Evolutionary conservation across 2,329 filamentous ascomycete species (phyloP), one percentile per base, ranked within the genome.

Genomic region (Achaetomium macrosporum): DNA sequence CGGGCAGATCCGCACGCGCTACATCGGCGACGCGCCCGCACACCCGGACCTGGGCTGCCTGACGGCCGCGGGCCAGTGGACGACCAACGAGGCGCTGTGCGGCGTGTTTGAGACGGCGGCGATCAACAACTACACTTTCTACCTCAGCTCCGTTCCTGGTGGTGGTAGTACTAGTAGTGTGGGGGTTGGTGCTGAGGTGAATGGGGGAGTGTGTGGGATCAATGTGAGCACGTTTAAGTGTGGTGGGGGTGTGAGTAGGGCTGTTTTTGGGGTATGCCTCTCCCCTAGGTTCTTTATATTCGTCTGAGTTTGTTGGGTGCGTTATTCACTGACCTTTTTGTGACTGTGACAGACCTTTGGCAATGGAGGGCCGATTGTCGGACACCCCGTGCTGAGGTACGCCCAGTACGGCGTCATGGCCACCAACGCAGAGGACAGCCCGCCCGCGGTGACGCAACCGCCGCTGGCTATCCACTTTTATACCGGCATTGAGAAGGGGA

Each of bases 11-110:
- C 56, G 56, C 36, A 47, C 56, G 1, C 41, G 54, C 12, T 44
- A 52, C 29, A 50, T 50, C 42, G 11, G 19, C 17, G 11, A 9
- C 15, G 40, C 46, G 20, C n/a, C n/a, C n/a, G n/a, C n/a, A n/a
- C 35, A 54, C 29, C 42, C 40, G 1, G 56, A 58, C 37, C 47
- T 58, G 1, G 56, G 56, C 17, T 58, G 56, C 36, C 31, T 58
- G 31, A 58, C 56, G n/a, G 17, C 17, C 13, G 17, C 15, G 2
- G 56, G 56, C 13, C 43, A 52, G 29, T 58, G 50, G 56, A 58
- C 56, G 11, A 40, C 35, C 12, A 36, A 56, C 39, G 53, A 58
- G 47, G 9, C 47, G 1, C 44, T 30, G 12, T 58, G 56, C 39
- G 56, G 50, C 12, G 8, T 25, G 11, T 58, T 58, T 17, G n/a